phyloP scores from a whole-genome alignment of 208 protist species.

The Wallacemonas sp. region DNA sequence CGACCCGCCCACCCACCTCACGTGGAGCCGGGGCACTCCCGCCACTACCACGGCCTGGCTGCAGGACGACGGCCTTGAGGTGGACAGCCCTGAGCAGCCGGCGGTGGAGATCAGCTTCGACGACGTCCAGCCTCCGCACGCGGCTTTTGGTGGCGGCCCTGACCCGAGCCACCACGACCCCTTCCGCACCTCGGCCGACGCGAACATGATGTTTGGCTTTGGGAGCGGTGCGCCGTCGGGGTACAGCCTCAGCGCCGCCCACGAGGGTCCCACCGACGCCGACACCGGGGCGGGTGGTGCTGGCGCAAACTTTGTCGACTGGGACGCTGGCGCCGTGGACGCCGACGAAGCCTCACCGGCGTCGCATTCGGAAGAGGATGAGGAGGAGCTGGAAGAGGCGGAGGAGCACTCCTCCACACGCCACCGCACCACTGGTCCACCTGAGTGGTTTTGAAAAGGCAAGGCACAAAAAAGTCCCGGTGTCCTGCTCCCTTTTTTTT shows the following conservation, averaged over 20 bases:
- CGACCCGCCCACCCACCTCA: background rate
- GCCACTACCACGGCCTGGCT: background rate
- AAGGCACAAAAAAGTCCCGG: no score
- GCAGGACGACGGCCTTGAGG: background rate
- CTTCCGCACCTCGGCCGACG: background rate
- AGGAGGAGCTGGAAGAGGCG: background rate
- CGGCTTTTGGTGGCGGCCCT: no score
- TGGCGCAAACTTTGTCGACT: background rate
- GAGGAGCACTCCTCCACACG: background rate
- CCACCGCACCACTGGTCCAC: conserved; percentile 1
- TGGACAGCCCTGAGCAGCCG: background rate
- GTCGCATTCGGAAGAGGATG: background rate
- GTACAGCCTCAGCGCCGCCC: background rate
- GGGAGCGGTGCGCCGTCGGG: background rate
- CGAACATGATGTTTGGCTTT: background rate
- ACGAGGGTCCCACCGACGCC: background rate
- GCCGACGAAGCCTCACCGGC: background rate
- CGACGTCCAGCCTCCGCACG: background rate
- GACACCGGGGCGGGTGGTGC: no score
- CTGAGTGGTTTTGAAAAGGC: conserved; percentile 10
- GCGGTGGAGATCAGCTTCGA: background rate
- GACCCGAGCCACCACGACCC: background rate
- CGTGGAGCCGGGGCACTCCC: background rate
- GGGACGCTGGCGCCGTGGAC: background rate
- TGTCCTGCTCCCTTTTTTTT: conserved; percentile 16